phyloP scores from a whole-genome alignment of 2,329 filamentous ascomycete genomes.

The Ophiostoma triangulosporum region DNA sequence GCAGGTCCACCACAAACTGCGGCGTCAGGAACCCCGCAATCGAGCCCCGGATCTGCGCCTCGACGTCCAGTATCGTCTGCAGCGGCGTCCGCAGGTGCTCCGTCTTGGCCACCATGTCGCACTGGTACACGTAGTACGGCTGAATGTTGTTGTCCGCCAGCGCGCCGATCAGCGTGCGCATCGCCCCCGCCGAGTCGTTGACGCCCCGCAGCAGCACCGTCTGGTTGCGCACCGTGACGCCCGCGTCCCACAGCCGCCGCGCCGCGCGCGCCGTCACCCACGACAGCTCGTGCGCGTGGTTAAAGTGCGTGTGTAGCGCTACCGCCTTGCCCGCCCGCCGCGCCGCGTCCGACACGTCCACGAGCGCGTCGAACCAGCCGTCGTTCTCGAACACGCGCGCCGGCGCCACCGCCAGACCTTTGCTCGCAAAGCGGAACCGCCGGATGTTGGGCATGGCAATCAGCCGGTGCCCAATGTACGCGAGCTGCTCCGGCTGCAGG shows the following conservation, averaged over 20 bases:
- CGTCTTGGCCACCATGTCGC: slow-evolving; percentile 45
- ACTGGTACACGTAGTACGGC: slow-evolving; percentile 55
- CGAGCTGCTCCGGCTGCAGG: slow-evolving; percentile 37
- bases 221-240: slow-evolving; percentile 46
- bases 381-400: slow-evolving; percentile 40
- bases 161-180: slow-evolving; percentile 37
- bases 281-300: slow-evolving; percentile 47
- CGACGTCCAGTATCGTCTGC: slow-evolving; percentile 42
- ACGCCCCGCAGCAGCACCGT: slow-evolving; percentile 44
- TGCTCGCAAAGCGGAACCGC: slow-evolving; percentile 47
- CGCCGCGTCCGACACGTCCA: slow-evolving; percentile 36
- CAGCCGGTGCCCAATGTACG: slow-evolving; percentile 39
- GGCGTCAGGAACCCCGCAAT: slow-evolving; percentile 51
- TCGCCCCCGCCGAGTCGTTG: slow-evolving; percentile 41
- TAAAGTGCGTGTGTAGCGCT: slow-evolving; percentile 52
- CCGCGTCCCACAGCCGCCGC: slow-evolving; percentile 33
- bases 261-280: slow-evolving; percentile 43
- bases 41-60: slow-evolving; percentile 42
- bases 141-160: slow-evolving; percentile 43
- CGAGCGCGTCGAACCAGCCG: slow-evolving; percentile 38
- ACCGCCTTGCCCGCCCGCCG: slow-evolving; percentile 42
- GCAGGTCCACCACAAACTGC: slow-evolving; percentile 49
- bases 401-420: slow-evolving; percentile 46
- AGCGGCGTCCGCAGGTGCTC: slow-evolving; percentile 52
- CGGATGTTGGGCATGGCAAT: slow-evolving; percentile 43